Conservation (phyloP, 129 eudicot species). For the Helianthus tuberosus region DNA sequence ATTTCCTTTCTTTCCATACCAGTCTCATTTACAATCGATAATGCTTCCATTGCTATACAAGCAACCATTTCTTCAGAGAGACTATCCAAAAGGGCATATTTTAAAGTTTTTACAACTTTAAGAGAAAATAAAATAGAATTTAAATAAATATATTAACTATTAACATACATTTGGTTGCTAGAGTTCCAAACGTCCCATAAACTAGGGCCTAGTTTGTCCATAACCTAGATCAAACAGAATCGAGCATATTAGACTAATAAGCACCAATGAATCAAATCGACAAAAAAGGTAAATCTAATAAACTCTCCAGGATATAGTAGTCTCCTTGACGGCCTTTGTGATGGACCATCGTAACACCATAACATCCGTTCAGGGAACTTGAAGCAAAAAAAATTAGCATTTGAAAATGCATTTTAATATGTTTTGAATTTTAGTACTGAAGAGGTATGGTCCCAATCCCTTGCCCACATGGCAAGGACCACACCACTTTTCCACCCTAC, state of each 20-base stretch:
- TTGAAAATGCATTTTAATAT: too few species aligned
- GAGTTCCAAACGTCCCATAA: too few species aligned
- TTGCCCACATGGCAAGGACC: too few species aligned
- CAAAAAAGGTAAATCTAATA: neutral
- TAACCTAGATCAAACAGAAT: conserved; percentile 48
- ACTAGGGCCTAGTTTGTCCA: conserved; percentile 98
- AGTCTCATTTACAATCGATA: too few species aligned
- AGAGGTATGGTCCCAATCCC: too few species aligned
- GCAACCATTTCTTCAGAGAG: conserved; percentile 90
- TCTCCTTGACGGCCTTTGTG: conserved; percentile 90
- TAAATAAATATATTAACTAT: neutral
- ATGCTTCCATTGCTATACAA: conserved; percentile 85
- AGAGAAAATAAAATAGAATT: neutral
- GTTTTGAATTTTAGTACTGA: neutral
- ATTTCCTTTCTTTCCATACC: too few species aligned
- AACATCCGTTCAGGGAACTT: conserved; percentile 79
- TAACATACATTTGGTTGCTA: conserved; percentile 52
- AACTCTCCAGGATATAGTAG: conserved; percentile 79
- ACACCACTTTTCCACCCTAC: too few species aligned
- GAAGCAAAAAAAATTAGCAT: conserved; percentile 18
- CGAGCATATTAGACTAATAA: neutral
- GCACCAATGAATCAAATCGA: neutral
- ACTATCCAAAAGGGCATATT: conserved; percentile 32
- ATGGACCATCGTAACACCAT: conserved; percentile 86
- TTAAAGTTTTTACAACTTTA: neutral